Evolutionary conservation across 108 stramenopile genomes (phyloP), one percentile per base, ranked within the genome.

Genomic region (Fragilariopsis cylindrus): DNA sequence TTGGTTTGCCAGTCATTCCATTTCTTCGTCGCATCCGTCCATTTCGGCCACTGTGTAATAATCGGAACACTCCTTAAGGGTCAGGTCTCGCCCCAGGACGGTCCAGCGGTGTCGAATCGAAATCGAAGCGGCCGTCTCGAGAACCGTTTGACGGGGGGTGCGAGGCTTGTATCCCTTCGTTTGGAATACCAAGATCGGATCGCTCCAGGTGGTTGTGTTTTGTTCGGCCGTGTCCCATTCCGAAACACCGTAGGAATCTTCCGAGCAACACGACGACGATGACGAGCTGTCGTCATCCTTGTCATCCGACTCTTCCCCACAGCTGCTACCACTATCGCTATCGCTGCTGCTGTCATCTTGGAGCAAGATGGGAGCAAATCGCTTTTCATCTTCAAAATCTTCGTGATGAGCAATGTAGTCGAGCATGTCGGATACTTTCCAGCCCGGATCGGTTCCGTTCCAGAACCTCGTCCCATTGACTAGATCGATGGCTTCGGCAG

Each of bases 1-100:
- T 57, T 57, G 18, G 13, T 2, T 57, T 19, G 57, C 43, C 42
- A 63, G 40, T 46, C 62, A 63, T n/a, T 63, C 62, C 62, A 63
- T 44, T 63, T 63, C 62, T 45, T 63, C 62, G 62, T 21, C 21
- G 16, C 62, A 63, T 3, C 62, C 62, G 42, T 63, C 62, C 62
- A 63, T 63, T 45, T 63, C 62, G 5, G 62, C 62, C 13, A 63
- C 62, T 4, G 62, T 63, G 62, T 63, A 63, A 0, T 40, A 45
- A 7, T 63, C 62, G 46, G 9, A 45, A 44, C 42, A 11, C 11
- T 63, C 62, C 7, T 5, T 7, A 44, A 63, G 40, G 13, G 62
- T 41, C 4, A 8, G 15, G 4, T 63, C 62, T 5, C 30, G 30
- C 3, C 62, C 62, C 13, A 63, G 39, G 39, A n/a, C 62, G 4